Evolutionary conservation across 495 filamentous ascomycete genomes (phyloP).

Genomic region (Beverwykella pulmonaria): DNA sequence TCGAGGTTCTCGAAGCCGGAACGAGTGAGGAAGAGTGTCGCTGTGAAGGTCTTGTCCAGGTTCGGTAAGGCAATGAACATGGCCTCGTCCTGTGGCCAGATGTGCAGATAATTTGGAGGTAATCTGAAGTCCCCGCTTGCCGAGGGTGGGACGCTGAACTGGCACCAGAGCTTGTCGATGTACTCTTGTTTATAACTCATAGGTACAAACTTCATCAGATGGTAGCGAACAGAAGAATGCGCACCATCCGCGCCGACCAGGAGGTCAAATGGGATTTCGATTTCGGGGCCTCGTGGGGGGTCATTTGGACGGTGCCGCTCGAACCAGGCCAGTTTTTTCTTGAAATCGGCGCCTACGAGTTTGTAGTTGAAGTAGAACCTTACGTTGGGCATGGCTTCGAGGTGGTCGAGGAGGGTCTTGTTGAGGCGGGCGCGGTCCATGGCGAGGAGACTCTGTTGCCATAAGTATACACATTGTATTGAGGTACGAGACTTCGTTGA

Average conservation of each 20-base stretch:
- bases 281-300: conserved; percentile 50
- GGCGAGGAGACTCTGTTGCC: conserved; percentile 57
- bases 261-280: conserved; percentile 83
- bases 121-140: conserved; percentile 68
- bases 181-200: conserved; percentile 94
- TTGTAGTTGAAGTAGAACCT: conserved; percentile 91
- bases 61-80: conserved; percentile 99
- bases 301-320: conserved; percentile 52
- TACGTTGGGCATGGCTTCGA: conserved; percentile 82
- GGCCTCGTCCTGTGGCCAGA: conserved; percentile 88
- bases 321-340: conserved; percentile 80
- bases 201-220: conserved; percentile 89
- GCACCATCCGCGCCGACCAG: conserved; percentile 96
- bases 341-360: conserved; percentile 83
- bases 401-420: conserved; percentile 79
- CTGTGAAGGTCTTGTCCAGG: conserved; percentile 87
- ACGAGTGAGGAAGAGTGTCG: conserved; percentile 84
- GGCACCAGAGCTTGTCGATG: conserved; percentile 96
- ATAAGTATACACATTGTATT: conserved; percentile 28
- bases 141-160: conserved; percentile 76
- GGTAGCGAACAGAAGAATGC: conserved; percentile 83
- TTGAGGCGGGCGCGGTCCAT: conserved; percentile 82
- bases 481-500: neutral
- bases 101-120: conserved; percentile 90
- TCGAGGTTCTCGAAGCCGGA: conserved; percentile 62